Base-by-base conservation (phyloP, 805 yeast genomes). In the Spathaspora passalidarum region DNA sequence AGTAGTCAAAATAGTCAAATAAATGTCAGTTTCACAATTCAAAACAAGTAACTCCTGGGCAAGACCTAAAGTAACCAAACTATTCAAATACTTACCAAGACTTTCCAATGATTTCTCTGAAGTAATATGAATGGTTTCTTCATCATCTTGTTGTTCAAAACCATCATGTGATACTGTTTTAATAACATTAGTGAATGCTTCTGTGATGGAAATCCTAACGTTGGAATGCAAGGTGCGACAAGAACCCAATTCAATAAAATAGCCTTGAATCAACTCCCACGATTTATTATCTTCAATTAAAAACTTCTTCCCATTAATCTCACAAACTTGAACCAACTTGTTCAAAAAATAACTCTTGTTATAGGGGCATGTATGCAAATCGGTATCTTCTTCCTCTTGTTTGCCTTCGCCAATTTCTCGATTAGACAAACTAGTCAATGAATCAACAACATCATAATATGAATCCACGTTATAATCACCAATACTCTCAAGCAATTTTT, bases 1-100 rank as follows among this genome's bases (percentile, higher is more conserved):
- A 0, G 88, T 84, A 22, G 80, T 76, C 35, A 91, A 67, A 0
- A 79, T 64, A 22, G 76, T 76, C 14, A 86, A 73, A 49, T 84
- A 80, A 49, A 89, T 79, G 44, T 86, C 91, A 2, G 82, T 76
- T 52, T 85, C 89, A 25, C 82, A 77, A 51, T 80, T 79, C 45
- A 79, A 66, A 1, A 79, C 61, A 44, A 76, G 56, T 8, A 72
- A 54, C 49, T 78, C 82, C 17, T 57, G 55, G 1, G 81, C 69
- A 45, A 49, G 43, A 2, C 66, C 68, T 10, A 74, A 56, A 1
- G 60, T 53, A 11, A 76, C 62, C 34, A 84, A 59, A 1, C 63
- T 63, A 2, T 60, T 57, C 22, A 82, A 69, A 32, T 81, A 73
- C 1, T 57, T 58, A 43, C 72, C 66, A 23, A 86, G 57, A 0